phyloP scores from a whole-genome alignment of 2,329 filamentous ascomycete species.

The Ceratocystis cacaofunesta region DNA sequence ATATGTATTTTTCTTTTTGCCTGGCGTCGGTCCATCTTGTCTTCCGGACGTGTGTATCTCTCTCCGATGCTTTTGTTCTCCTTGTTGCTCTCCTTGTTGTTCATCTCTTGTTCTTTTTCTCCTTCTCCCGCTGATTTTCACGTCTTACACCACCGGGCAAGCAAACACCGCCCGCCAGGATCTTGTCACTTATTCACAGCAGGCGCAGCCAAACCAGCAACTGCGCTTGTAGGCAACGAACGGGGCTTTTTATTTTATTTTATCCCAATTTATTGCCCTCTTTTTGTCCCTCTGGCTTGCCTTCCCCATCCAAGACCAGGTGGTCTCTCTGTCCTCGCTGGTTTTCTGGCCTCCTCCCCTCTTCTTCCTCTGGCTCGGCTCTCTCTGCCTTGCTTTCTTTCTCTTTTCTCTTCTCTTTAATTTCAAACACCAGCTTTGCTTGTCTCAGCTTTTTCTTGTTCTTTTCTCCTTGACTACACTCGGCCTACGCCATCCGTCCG shows the following conservation, averaged over 20 bases:
- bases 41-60: neutral
- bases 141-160: neutral
- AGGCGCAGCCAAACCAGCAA: neutral
- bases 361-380: neutral
- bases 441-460: neutral
- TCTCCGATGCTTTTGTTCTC: neutral
- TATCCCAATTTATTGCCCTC: neutral
- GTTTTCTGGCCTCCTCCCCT: neutral
- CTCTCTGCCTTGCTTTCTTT: neutral
- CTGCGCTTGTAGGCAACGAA: neutral
- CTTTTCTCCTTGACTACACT: neutral
- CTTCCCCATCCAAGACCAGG: no score
- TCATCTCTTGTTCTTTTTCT: neutral
- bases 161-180: neutral
- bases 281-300: neutral
- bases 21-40: no score
- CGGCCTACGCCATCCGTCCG: neutral
- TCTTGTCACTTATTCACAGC: neutral
- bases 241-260: neutral
- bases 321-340: neutral
- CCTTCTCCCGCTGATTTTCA: neutral
- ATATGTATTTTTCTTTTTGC: neutral
- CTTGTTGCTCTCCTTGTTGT: neutral
- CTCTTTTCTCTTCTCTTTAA: neutral
- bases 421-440: neutral